Evolutionary conservation across 2,329 filamentous ascomycete species (phyloP), one percentile per base, ranked within the genome.

Genomic region (Ascochyta viciae-villosae): DNA sequence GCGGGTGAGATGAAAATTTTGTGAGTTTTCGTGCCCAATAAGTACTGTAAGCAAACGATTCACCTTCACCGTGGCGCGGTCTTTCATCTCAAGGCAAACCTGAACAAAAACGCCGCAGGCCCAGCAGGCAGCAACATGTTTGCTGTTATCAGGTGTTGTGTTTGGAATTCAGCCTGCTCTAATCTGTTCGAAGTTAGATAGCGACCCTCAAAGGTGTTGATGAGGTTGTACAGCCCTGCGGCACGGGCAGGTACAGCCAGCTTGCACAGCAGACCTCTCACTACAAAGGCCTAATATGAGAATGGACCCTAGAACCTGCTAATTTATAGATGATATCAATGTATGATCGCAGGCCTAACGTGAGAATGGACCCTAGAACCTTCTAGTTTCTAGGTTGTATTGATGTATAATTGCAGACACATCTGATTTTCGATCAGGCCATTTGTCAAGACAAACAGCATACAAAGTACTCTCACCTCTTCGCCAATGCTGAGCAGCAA

Each of bases 161-260:
- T 24, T 3, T 41, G 12, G 23, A 13, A n/a, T 1, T 15, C 10
- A n/a, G 12, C 15, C 3, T 24, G 15, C 22, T 3, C 22, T n/a
- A 7, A 13, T 40, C 27, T 10, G 15, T 19, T 10, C 13, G 34
- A 31, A 33, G 29, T 43, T 9, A 8, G 15, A 37, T 24, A 13
- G 15, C 29, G 33, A 54, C 19, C 34, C 12, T 39, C 9, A 54
- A 23, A 31, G 51, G 45, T 44, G 51, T 22, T 34, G 39, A 44
- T n/a, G 22, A 24, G 26, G 26, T 8, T 34, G 33, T 13, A 48
- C 44, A 49, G 51, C 44, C 43, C 34, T 54, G 51, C 51, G 44
- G 51, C 51, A 40, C 34, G 41, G 49, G n/a, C 42, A 22, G 26
- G 40, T n/a, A 33, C 49, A 51, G 49, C 26, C 33, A 23, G 6